Percentiles rank a stretch among this genome's conserved stretches.
Conservation (phyloP, 768 basidiomycete species). For the Mycena chlorophos region DNA sequence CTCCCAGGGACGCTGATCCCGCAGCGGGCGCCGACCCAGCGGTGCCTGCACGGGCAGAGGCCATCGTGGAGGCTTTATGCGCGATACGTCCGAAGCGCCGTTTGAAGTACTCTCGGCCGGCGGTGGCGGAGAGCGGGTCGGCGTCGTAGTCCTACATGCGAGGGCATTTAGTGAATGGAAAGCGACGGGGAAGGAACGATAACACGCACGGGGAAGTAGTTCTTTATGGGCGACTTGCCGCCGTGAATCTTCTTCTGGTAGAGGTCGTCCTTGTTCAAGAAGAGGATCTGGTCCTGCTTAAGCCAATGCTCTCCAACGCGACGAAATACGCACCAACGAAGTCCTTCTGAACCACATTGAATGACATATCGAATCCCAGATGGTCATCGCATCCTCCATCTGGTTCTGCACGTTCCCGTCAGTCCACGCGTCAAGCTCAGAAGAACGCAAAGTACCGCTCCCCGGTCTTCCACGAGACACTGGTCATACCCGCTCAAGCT, state of each 20-base stretch:
- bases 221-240: slow-evolving; percentile 74
- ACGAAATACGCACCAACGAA: slow-evolving; percentile 65
- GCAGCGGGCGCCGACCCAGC: too few relatives aligned
- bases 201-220: slow-evolving; percentile 74
- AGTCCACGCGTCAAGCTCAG: not conserved
- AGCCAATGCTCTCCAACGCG: not conserved
- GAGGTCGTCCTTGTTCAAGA: slow-evolving; percentile 95
- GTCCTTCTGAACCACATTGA: slow-evolving; percentile 95
- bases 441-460: slow-evolving; percentile 58
- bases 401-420: slow-evolving; percentile 65
- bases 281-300: slow-evolving; percentile 64
- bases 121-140: slow-evolving; percentile 63
- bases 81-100: slow-evolving; percentile 76
- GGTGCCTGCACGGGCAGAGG: too few relatives aligned
- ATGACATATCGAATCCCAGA: slow-evolving; percentile 97
- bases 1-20: too few relatives aligned
- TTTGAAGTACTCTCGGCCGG: slow-evolving; percentile 88
- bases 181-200: not conserved
- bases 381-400: slow-evolving; percentile 98
- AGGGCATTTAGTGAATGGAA: slow-evolving; percentile 2
- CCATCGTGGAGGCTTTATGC: slow-evolving; percentile 77
- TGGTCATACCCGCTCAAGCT: slow-evolving; percentile 62
- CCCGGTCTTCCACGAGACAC: slow-evolving; percentile 87
- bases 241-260: slow-evolving; percentile 87
- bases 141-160: slow-evolving; percentile 80